Evolutionary conservation across 2,329 filamentous ascomycete genomes (phyloP).

Genomic region (Bertia moriformis): DNA sequence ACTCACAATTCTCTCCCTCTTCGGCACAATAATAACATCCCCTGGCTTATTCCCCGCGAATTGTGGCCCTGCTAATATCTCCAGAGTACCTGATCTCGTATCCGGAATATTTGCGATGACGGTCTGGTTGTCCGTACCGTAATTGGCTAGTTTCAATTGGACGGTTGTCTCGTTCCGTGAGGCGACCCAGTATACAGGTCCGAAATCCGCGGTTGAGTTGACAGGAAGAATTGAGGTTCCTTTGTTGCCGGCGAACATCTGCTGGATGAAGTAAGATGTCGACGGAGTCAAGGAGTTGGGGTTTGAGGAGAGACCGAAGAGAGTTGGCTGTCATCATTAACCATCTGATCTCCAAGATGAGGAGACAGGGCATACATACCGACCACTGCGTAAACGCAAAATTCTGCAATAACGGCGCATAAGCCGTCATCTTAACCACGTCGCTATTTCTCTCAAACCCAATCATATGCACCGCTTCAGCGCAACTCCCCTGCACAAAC

Average conservation of each 20-base stretch:
- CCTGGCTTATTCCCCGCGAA: not conserved
- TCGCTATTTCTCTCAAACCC: slow-evolving; percentile 52
- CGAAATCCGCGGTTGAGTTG: not conserved
- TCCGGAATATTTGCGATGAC: not conserved
- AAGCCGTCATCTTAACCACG: slow-evolving; percentile 24
- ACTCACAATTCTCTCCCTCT: not conserved
- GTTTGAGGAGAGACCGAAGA: not conserved
- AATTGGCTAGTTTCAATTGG: not conserved
- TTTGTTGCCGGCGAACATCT: not conserved
- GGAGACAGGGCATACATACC: no score
- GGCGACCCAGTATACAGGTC: not conserved
- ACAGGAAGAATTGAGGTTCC: not conserved
- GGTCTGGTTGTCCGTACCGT: not conserved
- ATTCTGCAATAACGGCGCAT: slow-evolving; percentile 13
- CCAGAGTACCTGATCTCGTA: not conserved
- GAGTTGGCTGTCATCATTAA: not conserved
- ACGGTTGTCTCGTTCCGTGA: not conserved
- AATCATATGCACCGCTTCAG: slow-evolving; percentile 50
- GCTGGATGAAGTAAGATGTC: not conserved
- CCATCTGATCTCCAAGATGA: no score
- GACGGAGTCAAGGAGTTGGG: not conserved
- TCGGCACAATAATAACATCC: not conserved
- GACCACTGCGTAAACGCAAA: slow-evolving; percentile 5
- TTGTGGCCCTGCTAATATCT: not conserved
- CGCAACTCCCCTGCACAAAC: slow-evolving; percentile 40